A percentile compares a stretch with the other conserved stretches of the same genome.
These are phyloP conservation scores for Xerocomus brunneocitrinus DNA, from an alignment of 768 basidiomycete genomes.

Conservation along the genomic window DNA sequence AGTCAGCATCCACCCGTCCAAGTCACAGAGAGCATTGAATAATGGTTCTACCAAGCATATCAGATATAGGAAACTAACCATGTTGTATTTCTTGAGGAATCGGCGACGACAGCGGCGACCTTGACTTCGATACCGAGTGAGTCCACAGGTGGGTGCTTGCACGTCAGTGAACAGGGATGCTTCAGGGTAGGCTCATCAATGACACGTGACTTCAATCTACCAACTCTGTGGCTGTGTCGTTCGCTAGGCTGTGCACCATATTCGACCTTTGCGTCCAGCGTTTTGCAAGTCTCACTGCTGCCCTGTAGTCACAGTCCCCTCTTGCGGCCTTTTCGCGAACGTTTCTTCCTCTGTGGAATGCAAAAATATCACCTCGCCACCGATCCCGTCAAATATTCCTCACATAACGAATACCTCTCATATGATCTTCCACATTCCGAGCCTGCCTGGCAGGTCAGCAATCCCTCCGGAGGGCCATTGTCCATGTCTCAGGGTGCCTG, in stretches of 20 bases:
- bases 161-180: background rate
- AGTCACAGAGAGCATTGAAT: background rate
- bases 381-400: slow-evolving; percentile 14
- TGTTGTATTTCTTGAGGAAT: slow-evolving; percentile 28
- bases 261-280: background rate
- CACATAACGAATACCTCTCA: slow-evolving; percentile 13
- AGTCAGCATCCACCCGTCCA: slow-evolving; percentile 27
- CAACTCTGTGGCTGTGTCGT: background rate
- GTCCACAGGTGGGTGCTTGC: background rate
- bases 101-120: slow-evolving; percentile 15
- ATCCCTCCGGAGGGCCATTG: slow-evolving; percentile 9
- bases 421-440: slow-evolving; percentile 12
- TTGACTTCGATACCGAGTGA: slow-evolving; percentile 19
- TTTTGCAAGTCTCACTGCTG: slow-evolving; percentile 1
- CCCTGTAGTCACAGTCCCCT: background rate
- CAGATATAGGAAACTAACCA: slow-evolving; percentile 26
- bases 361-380: slow-evolving; percentile 10
- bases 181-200: slow-evolving; percentile 22
- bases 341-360: slow-evolving; percentile 17
- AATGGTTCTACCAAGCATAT: background rate
- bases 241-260: slow-evolving; percentile 5
- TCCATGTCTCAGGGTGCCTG: slow-evolving; percentile 7
- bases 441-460: slow-evolving; percentile 24
- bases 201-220: slow-evolving; percentile 20
- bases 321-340: background rate